Conservation (phyloP, 2,329 filamentous ascomycete species). For the Biscogniauxia marginata region DNA sequence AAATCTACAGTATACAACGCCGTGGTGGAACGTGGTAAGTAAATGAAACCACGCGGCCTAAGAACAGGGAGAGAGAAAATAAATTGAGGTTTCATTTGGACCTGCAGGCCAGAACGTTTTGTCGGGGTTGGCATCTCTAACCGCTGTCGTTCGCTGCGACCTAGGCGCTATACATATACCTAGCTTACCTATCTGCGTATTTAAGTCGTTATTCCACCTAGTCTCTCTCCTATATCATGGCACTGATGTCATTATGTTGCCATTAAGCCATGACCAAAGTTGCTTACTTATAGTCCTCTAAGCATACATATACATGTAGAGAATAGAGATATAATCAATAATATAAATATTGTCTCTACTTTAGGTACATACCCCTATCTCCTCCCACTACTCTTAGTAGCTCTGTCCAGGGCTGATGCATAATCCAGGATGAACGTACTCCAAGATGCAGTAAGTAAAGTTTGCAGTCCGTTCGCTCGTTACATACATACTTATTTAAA, state of each 20-base stretch:
- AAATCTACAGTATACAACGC: not conserved
- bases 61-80: not conserved
- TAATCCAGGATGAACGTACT: not conserved
- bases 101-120: conserved; percentile 10
- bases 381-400: not conserved
- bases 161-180: too few relatives aligned
- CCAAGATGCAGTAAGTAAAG: not conserved
- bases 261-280: too few relatives aligned
- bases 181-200: too few relatives aligned
- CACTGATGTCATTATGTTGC: too few relatives aligned
- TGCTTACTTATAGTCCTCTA: too few relatives aligned
- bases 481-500: not conserved
- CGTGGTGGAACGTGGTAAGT: not conserved
- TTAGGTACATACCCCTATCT: too few relatives aligned
- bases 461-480: not conserved
- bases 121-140: not conserved
- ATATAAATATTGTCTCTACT: too few relatives aligned
- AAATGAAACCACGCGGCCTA: not conserved
- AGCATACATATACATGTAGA: too few relatives aligned
- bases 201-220: too few relatives aligned
- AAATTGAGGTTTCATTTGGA: conserved; percentile 2
- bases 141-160: not conserved
- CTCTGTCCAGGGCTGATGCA: not conserved
- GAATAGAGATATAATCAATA: too few relatives aligned
- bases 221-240: too few relatives aligned